Evolutionary conservation across 2,329 filamentous ascomycete genomes (phyloP).

Genomic region (Colletotrichum sp.): DNA sequence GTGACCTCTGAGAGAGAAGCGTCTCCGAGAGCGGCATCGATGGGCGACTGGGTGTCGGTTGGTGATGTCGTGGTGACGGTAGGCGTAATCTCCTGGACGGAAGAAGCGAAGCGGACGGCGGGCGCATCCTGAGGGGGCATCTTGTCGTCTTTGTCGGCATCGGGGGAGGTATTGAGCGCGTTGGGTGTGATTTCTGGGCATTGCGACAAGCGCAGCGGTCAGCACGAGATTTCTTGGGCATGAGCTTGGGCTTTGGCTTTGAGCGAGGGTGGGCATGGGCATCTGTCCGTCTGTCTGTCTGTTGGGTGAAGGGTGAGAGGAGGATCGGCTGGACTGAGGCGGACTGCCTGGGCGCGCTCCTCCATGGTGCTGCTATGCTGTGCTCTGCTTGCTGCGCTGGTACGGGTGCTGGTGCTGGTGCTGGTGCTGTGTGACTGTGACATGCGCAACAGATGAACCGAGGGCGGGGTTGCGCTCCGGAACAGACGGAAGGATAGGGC

Average conservation of each 20-base stretch:
- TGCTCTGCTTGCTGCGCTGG: background rate
- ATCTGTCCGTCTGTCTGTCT: background rate
- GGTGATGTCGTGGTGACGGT: constrained; percentile 46
- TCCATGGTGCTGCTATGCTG: background rate
- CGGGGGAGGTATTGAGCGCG: constrained; percentile 1
- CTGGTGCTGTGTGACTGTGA: constrained; percentile 11
- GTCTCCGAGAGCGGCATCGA: constrained; percentile 25
- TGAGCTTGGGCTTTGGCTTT: background rate
- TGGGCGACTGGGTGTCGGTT: constrained; percentile 24
- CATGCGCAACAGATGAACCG: constrained; percentile 22
- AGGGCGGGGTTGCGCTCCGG: constrained; percentile 21
- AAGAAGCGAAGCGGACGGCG: constrained; percentile 74
- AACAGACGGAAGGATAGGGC: constrained; percentile 19
- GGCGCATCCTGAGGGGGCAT: constrained; percentile 36
- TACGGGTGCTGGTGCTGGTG: background rate
- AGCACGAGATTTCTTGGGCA: constrained; percentile 1
- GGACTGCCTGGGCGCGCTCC: background rate
- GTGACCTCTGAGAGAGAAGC: constrained; percentile 48
- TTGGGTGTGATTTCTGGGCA: constrained; percentile 14
- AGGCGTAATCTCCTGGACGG: constrained; percentile 69
- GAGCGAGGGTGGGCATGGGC: background rate
- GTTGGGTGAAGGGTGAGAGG: background rate
- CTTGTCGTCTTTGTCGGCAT: constrained; percentile 26
- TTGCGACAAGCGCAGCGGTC: constrained; percentile 20
- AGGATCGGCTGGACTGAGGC: background rate